phyloP scores from a whole-genome alignment of 129 eudicot genomes.

The Lactuca saligna region DNA sequence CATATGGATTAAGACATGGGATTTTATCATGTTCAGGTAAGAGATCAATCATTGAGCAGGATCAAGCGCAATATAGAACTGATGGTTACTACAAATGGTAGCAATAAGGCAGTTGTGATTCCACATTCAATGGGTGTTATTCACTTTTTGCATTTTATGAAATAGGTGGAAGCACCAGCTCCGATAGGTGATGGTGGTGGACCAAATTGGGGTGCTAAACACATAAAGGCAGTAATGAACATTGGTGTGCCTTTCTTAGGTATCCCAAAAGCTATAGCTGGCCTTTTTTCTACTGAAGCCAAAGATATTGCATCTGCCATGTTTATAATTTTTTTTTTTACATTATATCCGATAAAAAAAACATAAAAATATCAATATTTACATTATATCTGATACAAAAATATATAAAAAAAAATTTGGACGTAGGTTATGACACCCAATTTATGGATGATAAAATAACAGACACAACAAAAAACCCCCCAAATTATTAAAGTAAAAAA shows the following conservation, averaged over 20 bases:
- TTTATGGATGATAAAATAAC: no score
- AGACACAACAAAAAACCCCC: no score
- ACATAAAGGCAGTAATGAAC: conserved; percentile 91
- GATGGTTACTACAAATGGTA: conserved; percentile 91
- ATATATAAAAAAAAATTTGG: no score
- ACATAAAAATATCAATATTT: neutral
- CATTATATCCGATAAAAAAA: neutral
- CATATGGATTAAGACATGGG: conserved; percentile 8
- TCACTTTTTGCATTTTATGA: conserved; percentile 93
- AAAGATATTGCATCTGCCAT: conserved; percentile 93
- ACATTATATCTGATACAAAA: no score
- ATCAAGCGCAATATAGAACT: conserved; percentile 91
- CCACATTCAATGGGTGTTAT: conserved; percentile 98
- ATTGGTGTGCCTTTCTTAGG: conserved; percentile 98
- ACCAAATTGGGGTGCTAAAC: conserved; percentile 89
- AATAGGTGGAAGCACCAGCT: conserved; percentile 98
- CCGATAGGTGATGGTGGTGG: conserved; percentile 99
- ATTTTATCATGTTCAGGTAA: conserved; percentile 49
- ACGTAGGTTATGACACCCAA: no score
- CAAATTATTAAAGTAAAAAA: no score
- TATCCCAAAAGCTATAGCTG: conserved; percentile 94
- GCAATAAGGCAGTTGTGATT: conserved; percentile 80
- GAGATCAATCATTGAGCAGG: conserved; percentile 87
- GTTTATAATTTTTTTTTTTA: conserved; percentile 42
- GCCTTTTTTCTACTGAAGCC: conserved; percentile 97